These are phyloP conservation scores for Apostasia shenzhenica DNA, from an alignment of 106 monocot species.

Conservation along the genomic window DNA sequence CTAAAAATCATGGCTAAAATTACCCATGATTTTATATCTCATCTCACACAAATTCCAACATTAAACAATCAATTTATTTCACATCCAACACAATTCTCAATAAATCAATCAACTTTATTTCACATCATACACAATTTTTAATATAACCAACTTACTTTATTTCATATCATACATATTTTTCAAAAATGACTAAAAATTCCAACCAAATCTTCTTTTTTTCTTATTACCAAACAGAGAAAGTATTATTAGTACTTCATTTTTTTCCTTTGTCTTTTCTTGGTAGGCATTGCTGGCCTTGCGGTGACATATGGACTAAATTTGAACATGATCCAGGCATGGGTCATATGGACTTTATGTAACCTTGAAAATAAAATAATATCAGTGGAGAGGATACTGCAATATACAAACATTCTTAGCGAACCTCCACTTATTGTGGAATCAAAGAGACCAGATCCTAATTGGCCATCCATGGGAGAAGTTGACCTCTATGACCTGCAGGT, in stretches of 20 bases:
- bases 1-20: too few species aligned
- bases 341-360: conserved; percentile 63
- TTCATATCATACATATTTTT: too few species aligned
- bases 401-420: conserved; percentile 62
- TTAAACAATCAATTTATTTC: too few species aligned
- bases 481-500: conserved; percentile 54
- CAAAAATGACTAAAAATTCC: too few species aligned
- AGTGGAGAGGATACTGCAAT: conserved; percentile 78
- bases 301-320: conserved; percentile 73
- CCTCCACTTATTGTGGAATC: conserved; percentile 47
- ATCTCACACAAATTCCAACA: too few species aligned
- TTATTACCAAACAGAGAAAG: background rate
- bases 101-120: too few species aligned
- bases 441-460: conserved; percentile 30
- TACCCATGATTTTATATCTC: too few species aligned
- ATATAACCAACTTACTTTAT: too few species aligned
- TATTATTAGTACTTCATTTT: background rate
- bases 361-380: conserved; percentile 82
- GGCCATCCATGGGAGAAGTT: conserved; percentile 69
- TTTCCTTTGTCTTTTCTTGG: background rate
- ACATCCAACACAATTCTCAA: background rate
- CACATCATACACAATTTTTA: too few species aligned
- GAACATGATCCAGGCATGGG: conserved; percentile 56
- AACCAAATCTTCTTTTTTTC: too few species aligned
- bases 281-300: conserved; percentile 32